phyloP scores from a whole-genome alignment of 257 asterid species.

The Petrea volubilis region DNA sequence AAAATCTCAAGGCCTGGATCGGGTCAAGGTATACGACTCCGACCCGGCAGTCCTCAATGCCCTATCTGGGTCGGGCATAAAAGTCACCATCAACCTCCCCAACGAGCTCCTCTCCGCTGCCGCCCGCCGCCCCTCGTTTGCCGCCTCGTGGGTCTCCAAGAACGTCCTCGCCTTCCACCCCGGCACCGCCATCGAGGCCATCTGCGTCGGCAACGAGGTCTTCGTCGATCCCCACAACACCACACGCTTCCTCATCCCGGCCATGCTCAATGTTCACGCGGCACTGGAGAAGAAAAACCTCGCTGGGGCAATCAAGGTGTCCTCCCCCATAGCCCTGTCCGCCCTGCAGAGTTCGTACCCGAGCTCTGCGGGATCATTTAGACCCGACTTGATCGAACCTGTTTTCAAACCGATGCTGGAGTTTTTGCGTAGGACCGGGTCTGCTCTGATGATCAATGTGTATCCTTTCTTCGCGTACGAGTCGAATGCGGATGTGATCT shows the following conservation, averaged over 20 bases:
- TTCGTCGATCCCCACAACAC: constrained; percentile 78
- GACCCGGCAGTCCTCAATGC: constrained; percentile 86
- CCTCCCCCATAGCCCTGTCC: constrained; percentile 81
- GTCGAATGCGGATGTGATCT: constrained; percentile 73
- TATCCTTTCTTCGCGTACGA: constrained; percentile 90
- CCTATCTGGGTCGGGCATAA: constrained; percentile 67
- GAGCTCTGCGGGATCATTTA: constrained; percentile 78
- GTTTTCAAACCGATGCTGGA: constrained; percentile 77
- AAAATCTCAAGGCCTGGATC: constrained; percentile 63
- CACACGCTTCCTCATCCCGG: constrained; percentile 68
- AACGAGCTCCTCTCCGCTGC: constrained; percentile 75
- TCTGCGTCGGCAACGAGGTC: constrained; percentile 94
- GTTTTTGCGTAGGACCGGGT: constrained; percentile 73
- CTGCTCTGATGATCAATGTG: constrained; percentile 73
- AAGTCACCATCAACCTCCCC: constrained; percentile 76
- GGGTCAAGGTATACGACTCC: constrained; percentile 81
- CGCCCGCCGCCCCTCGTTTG: constrained; percentile 69
- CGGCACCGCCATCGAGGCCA: constrained; percentile 66
- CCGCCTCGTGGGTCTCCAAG: constrained; percentile 57
- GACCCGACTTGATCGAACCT: constrained; percentile 56
- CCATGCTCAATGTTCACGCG: constrained; percentile 66
- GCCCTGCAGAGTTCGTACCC: constrained; percentile 90
- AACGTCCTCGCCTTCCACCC: constrained; percentile 75
- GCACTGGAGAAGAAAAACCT: constrained; percentile 63
- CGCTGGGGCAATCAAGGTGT: constrained; percentile 50